Evolutionary conservation across 1,284 basidiomycete species (phyloP), one percentile per base, ranked within the genome.

Genomic region (Leccinum olivaceoglutinosum): DNA sequence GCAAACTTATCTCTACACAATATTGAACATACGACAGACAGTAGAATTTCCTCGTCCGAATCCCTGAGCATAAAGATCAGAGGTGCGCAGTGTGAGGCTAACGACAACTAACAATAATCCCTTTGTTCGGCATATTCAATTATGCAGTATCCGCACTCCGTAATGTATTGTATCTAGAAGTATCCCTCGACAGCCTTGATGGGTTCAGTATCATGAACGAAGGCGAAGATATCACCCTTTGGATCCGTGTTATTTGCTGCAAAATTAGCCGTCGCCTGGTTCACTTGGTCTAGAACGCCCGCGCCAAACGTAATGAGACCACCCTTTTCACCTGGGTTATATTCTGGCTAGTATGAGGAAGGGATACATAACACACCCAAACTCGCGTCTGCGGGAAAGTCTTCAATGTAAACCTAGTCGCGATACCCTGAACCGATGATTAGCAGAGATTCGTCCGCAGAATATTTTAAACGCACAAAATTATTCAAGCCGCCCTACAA

Each of bases 401-500:
- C 65, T 80, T 78, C 10, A 87, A 64, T 0, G 80, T 83, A 68
- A 87, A 85, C 61, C 78, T 79, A 2, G 85, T 87, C 4, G 87
- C 84, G 44, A 87, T 83, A 1, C 85, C 85, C 85, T 87, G 44
- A n/a, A 46, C 53, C n/a, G 25, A 36, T 16, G 9, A 16, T 64
- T 8, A 51, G 36, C 57, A 54, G 29, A 54, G 25, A 25, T 8
- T 38, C 29, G 0, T 12, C 12, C 0, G 2, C 5, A 55, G 4
- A 54, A 10, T 2, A 36, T 16, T 29, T n/a, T 39, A 9, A 5
- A 75, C 81, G 63, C 62, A 85, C 85, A 64, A 85, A 87, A 68
- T 87, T 87, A 65, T 87, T 87, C 66, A 79, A 74, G 12, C 85
- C 83, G 44, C 85, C 85, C 83, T 68, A 51, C 29, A 9, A 54